phyloP scores from a whole-genome alignment of 2,329 filamentous ascomycete genomes.

The Claviceps sorghi region DNA sequence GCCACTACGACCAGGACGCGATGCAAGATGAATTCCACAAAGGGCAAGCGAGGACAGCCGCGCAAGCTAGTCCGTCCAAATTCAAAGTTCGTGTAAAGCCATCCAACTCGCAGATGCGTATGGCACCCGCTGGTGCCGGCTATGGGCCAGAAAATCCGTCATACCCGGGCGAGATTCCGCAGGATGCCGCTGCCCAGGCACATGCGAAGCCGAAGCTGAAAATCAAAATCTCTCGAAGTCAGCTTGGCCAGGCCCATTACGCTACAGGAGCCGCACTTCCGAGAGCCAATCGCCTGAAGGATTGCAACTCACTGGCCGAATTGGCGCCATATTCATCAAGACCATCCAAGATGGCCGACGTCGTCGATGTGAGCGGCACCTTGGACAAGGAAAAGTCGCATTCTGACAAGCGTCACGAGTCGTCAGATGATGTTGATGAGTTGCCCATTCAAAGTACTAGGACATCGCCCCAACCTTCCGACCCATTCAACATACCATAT shows the following conservation, averaged over 20 bases:
- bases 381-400: background rate
- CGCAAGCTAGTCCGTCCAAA: slow-evolving; percentile 9
- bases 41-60: background rate
- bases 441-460: slow-evolving; percentile 3
- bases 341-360: background rate
- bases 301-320: slow-evolving; percentile 19
- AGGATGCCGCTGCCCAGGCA: background rate
- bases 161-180: background rate
- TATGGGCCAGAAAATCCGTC: background rate
- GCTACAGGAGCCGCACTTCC: slow-evolving; percentile 7
- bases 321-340: slow-evolving; percentile 11
- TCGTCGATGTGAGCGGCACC: background rate
- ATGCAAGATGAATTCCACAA: background rate
- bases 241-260: slow-evolving; percentile 10
- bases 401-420: background rate
- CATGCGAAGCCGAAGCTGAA: slow-evolving; percentile 16
- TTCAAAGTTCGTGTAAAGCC: slow-evolving; percentile 17
- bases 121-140: background rate
- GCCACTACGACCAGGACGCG: background rate
- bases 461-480: slow-evolving; percentile 13
- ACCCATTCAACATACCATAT: slow-evolving; percentile 22
- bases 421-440: slow-evolving; percentile 6
- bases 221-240: slow-evolving; percentile 19
- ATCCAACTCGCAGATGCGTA: slow-evolving; percentile 7
- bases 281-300: slow-evolving; percentile 15